A percentile compares a stretch with the other conserved stretches of the same genome.
phyloP scores from a whole-genome alignment of 345 rosid species.

The Syzygium oleosum region DNA sequence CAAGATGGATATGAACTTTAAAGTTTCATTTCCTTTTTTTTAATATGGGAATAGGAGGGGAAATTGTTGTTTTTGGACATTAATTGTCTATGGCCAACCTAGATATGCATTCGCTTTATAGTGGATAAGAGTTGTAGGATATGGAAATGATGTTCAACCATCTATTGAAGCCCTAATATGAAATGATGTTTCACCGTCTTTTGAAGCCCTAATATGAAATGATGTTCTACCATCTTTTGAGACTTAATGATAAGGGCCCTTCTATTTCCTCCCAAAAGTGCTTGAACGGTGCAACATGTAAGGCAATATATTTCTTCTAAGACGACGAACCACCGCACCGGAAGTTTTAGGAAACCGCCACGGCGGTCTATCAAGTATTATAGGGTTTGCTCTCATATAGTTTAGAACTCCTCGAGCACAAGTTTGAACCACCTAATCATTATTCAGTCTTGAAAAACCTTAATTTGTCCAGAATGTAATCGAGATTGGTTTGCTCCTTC shows the following conservation, averaged over 20 bases:
- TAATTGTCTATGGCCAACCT: not conserved
- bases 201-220: not conserved
- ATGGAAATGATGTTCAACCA: not conserved
- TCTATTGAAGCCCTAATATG: no score
- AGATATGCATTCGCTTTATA: not conserved
- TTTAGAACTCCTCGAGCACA: not conserved
- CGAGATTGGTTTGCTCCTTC: not conserved
- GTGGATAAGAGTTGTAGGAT: not conserved
- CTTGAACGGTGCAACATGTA: not conserved
- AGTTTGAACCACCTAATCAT: not conserved
- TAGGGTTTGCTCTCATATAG: not conserved
- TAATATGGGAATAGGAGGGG: not conserved
- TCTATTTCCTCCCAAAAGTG: not conserved
- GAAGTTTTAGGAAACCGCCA: fast-evolving
- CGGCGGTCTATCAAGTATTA: not conserved
- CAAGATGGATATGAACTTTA: not conserved
- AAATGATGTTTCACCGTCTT: not conserved
- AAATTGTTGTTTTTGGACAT: not conserved
- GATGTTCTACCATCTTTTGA: not conserved
- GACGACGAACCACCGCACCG: not conserved
- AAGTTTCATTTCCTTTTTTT: not conserved
- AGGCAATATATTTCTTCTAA: not conserved
- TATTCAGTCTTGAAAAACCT: not conserved
- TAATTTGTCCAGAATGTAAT: not conserved
- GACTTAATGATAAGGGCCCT: not conserved